Base-by-base conservation (phyloP, 129 eudicot genomes). In the Smallanthus sonchifolius region DNA sequence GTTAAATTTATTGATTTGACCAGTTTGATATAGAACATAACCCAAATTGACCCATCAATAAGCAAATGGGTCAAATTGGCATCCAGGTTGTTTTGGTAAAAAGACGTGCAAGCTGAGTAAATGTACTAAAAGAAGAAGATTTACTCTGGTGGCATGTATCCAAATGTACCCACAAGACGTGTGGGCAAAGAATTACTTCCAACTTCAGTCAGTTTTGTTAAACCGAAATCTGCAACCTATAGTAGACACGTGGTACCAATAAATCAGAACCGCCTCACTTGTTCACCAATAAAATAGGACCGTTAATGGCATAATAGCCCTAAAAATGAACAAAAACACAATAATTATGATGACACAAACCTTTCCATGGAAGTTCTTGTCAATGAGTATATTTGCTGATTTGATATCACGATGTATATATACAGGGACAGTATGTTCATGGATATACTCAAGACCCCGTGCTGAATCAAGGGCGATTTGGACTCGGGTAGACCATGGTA, bases 141-240 rank as follows among this genome's bases (percentile, higher is more conserved):
- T 88, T 88, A 95, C 99, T 95, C 99, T 44, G 99, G 99, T 17
- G 97, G 99, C 99, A 95, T 95, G 79, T 95, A 95, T 73, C 99
- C 99, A 63, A 95, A 95, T 72, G 99, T 95, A 75, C 99, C 99
- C 77, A 91, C 96, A 82, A 87, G 88, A 38, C 95, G 88, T 43
- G 97, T 91, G 63, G 87, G 96, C 85, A 86, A 19, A 13, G 98
- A 93, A 13, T 69, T 71, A 67, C 80, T 86, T 74, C 96, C 96
- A 51, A 91, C 97, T 79, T 95, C 99, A 40, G 88, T 87, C 73
- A 95, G 83, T 65, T 88, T 95, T 56, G 99, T 84, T 67, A 95
- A 84, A 55, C 99, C 99, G 68, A 95, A 95, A 86, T 91, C 99
- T 65, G 99, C 99, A 70, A 95, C 97, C 99, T 95, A 51, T 79